A percentile compares a stretch with the other conserved stretches of the same genome.
These are phyloP conservation scores for Sequoia sempervirens DNA, from an alignment of 75 land plant species.

Conservation along the genomic window DNA sequence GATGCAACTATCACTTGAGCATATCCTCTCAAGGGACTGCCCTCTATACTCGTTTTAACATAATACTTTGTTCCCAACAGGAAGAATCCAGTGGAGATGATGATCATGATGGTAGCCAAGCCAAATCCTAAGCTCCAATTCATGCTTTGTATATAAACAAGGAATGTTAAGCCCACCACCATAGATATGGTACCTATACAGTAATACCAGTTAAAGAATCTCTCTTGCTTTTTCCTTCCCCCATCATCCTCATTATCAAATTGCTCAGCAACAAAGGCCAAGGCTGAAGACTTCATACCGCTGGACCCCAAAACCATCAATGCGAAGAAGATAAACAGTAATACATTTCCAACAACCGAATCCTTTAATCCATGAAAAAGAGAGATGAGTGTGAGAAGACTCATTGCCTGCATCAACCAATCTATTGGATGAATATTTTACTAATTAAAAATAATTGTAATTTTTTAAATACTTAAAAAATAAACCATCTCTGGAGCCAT, in stretches of 20 bases:
- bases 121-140: slow-evolving; percentile 72
- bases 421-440: background rate
- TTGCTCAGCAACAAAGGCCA: slow-evolving; percentile 1
- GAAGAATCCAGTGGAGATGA: slow-evolving; percentile 30
- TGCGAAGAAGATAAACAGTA: background rate
- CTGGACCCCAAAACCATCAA: background rate
- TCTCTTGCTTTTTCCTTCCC: background rate
- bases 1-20: slow-evolving; percentile 55
- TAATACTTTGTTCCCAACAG: slow-evolving; percentile 42
- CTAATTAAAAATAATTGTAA: background rate
- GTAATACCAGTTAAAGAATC: slow-evolving; percentile 20
- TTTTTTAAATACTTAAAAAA: no score
- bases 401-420: background rate
- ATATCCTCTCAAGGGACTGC: slow-evolving; percentile 59
- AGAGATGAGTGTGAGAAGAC: background rate
- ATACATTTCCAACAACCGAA: background rate
- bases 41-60: slow-evolving; percentile 29
- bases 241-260: background rate
- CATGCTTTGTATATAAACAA: slow-evolving; percentile 11
- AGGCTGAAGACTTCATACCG: background rate
- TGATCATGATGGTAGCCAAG: slow-evolving; percentile 58
- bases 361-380: background rate
- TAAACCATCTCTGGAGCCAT: no score
- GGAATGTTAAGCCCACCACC: slow-evolving; percentile 1
- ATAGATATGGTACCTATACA: background rate